phyloP scores from a whole-genome alignment of 2,329 filamentous ascomycete genomes.

The Fusarium pseudocircinatum region DNA sequence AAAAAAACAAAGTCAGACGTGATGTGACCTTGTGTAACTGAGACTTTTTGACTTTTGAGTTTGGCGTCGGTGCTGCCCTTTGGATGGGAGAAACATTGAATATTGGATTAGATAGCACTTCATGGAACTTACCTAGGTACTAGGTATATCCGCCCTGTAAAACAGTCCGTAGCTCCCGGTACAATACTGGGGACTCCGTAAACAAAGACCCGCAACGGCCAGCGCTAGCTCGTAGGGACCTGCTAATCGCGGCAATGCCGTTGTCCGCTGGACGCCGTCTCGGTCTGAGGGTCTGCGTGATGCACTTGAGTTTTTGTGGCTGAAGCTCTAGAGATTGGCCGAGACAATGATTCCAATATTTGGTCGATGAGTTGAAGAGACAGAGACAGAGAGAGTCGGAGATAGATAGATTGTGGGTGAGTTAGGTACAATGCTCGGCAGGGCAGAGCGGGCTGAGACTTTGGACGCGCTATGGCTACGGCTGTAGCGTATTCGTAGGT shows the following conservation, averaged over 20 bases:
- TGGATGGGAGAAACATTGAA: slow-evolving; percentile 36
- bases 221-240: slow-evolving; percentile 37
- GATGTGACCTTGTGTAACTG: slow-evolving; percentile 36
- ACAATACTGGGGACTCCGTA: slow-evolving; percentile 30
- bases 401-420: background rate
- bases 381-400: background rate
- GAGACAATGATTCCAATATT: background rate
- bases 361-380: background rate
- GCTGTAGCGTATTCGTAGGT: slow-evolving; percentile 19
- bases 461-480: slow-evolving; percentile 22
- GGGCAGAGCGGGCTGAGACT: slow-evolving; percentile 32
- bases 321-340: background rate
- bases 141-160: slow-evolving; percentile 24
- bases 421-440: background rate
- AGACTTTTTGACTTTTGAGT: slow-evolving; percentile 6
- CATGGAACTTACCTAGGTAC: slow-evolving; percentile 27
- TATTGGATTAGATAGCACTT: slow-evolving; percentile 33
- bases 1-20: slow-evolving; percentile 16
- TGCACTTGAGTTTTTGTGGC: background rate
- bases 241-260: slow-evolving; percentile 44
- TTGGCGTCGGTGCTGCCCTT: slow-evolving; percentile 26
- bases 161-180: slow-evolving; percentile 42
- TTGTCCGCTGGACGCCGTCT: slow-evolving; percentile 40
- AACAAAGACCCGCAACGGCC: slow-evolving; percentile 38
- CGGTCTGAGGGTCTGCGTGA: slow-evolving; percentile 16